Evolutionary conservation across 2,329 filamentous ascomycete species (phyloP), one percentile per base, ranked within the genome.

Genomic region (Paramyrothecium sp.): DNA sequence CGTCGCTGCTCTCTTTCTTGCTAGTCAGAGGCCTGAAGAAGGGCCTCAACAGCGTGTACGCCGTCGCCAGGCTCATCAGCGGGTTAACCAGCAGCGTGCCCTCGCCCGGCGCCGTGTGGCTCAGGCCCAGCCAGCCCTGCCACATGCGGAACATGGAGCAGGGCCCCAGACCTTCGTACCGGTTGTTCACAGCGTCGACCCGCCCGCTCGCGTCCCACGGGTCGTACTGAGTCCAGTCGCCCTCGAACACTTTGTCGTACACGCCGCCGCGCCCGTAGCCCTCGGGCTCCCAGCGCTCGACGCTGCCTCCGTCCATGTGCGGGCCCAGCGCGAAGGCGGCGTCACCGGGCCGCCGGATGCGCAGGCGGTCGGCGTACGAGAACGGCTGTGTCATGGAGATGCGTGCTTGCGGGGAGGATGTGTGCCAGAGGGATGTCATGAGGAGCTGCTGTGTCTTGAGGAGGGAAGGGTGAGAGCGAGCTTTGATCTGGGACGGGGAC

Each of bases 51-150:
- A 97, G 81, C 48, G 87, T 83, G 67, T 97, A 97, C 0, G 89
- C 87, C 0, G 90, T 95, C 0, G 90, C 86, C 55, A 91, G 83
- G 61, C 83, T 82, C 50, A 95, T 75, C 54, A 96, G 78, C 0
- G 93, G 93, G 65, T 93, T 93, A 2, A 97, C 89, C 48, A 91
- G 80, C 54, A 97, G 74, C 0, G 92, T 95, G 1, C 93, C 93
- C 74, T 96, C 88, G 5, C 81, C 80, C 0, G 91, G 90, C 0
- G 81, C 86, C 0, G 86, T 89, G n/a, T 78, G 75, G 57, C 88
- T 92, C 81, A 97, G 88, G 58, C 84, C 85, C 54, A 97, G 73
- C 93, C 93, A 97, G 19, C 92, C 93, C 74, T 97, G 93, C 71
- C 91, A 94, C 81, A 92, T 89, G 44, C 94, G 84, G 73, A 97